Evolutionary conservation across 495 filamentous ascomycete species (phyloP).

Genomic region (Ramalina peruviana): DNA sequence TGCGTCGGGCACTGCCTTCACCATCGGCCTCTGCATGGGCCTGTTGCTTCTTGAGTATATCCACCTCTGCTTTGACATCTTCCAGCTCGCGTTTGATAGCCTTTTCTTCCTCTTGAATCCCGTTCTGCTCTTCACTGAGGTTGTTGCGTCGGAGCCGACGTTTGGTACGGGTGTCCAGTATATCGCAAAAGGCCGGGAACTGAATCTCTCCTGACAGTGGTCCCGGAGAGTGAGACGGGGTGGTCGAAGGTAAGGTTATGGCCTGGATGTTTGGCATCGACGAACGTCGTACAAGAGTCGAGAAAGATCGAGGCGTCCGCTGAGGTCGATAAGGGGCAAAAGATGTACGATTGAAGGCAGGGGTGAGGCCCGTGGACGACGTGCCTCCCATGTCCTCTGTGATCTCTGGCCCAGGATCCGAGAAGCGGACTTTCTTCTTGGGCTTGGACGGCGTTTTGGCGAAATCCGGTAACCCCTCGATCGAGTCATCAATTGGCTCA

Average conservation of each 20-base stretch:
- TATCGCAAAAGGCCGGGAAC: slow-evolving; percentile 54
- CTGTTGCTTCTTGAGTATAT: slow-evolving; percentile 24
- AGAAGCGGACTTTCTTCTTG: slow-evolving; percentile 58
- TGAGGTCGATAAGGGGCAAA: slow-evolving; percentile 28
- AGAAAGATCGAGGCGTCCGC: not conserved
- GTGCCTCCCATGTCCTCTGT: slow-evolving; percentile 14
- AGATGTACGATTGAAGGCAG: slow-evolving; percentile 45
- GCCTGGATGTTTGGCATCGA: slow-evolving; percentile 21
- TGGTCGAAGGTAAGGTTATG: slow-evolving; percentile 13
- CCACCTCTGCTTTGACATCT: slow-evolving; percentile 36
- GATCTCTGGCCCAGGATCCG: slow-evolving; percentile 46
- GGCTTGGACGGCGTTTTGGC: slow-evolving; percentile 17
- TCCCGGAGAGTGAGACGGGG: slow-evolving; percentile 15
- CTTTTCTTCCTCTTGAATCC: slow-evolving; percentile 43
- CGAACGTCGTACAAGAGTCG: slow-evolving; percentile 11
- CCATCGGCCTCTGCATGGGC: slow-evolving; percentile 15
- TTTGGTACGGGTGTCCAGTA: slow-evolving; percentile 56
- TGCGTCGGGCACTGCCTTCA: not conserved
- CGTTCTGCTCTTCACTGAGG: slow-evolving; percentile 62
- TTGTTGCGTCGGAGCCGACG: slow-evolving; percentile 56
- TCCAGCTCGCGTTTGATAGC: slow-evolving; percentile 35
- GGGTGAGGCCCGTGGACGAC: slow-evolving; percentile 52
- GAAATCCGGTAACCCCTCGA: not conserved
- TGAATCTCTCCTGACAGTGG: slow-evolving; percentile 30
- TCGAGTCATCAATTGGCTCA: slow-evolving; percentile 2